phyloP scores from a whole-genome alignment of 2,329 filamentous ascomycete genomes.

The Trichophyton rubrum region DNA sequence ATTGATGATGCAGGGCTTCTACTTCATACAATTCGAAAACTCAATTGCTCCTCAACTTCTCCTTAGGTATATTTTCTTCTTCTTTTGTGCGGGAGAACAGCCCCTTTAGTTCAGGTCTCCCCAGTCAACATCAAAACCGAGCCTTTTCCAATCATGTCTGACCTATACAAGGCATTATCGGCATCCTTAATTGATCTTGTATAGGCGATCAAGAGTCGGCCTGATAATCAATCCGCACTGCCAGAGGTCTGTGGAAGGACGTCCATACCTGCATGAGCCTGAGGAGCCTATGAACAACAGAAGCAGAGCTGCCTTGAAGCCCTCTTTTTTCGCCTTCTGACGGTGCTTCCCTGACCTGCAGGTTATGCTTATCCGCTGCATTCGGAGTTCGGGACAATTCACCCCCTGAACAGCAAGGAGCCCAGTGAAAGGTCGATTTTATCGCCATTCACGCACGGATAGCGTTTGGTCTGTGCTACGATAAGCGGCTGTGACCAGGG shows the following conservation, averaged over 20 bases:
- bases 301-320: neutral
- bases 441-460: slow-evolving; percentile 3
- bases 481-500: neutral
- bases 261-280: neutral
- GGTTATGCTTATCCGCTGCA: neutral
- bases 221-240: neutral
- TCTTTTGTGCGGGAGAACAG: neutral
- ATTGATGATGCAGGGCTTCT: neutral
- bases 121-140: slow-evolving; percentile 2
- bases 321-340: neutral
- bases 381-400: slow-evolving; percentile 1
- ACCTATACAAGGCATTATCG: neutral
- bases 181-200: neutral
- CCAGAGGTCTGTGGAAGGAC: neutral
- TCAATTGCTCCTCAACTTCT: neutral
- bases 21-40: neutral
- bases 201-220: neutral
- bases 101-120: neutral
- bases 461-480: neutral
- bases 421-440: neutral
- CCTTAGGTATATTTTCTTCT: neutral
- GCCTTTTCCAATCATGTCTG: slow-evolving; percentile 1
- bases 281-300: neutral
- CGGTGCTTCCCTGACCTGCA: neutral
- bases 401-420: neutral